Conservation (phyloP, 495 filamentous ascomycete species). For the Talaromyces liani region DNA sequence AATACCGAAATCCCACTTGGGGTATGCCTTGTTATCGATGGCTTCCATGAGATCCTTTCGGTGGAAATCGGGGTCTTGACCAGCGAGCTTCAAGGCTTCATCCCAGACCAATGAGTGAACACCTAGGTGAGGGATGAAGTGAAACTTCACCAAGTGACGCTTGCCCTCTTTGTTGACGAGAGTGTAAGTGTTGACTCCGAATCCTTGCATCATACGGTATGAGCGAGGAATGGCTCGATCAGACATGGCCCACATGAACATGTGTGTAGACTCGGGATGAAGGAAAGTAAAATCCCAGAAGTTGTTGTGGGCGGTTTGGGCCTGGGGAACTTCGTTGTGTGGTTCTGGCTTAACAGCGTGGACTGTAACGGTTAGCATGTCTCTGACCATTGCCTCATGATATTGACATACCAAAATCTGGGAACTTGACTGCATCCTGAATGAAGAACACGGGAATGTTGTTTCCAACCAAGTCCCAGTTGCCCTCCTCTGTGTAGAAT, state of each 20-base stretch:
- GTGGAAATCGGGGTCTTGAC: constrained; percentile 84
- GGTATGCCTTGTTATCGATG: constrained; percentile 66
- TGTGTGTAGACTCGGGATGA: constrained; percentile 70
- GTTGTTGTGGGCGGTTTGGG: constrained; percentile 55
- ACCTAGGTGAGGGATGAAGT: constrained; percentile 68
- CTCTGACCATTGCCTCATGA: not conserved
- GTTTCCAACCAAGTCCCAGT: constrained; percentile 64
- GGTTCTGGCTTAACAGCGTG: constrained; percentile 79
- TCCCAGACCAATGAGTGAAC: constrained; percentile 86
- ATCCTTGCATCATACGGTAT: constrained; percentile 85
- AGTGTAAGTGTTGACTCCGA: constrained; percentile 80
- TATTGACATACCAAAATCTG: constrained; percentile 45
- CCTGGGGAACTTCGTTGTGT: constrained; percentile 63
- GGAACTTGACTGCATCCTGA: constrained; percentile 58
- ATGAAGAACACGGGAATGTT: constrained; percentile 62
- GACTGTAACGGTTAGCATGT: constrained; percentile 11
- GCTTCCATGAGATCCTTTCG: constrained; percentile 75
- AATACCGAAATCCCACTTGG: constrained; percentile 77
- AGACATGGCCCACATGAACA: constrained; percentile 77
- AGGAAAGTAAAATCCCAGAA: constrained; percentile 50
- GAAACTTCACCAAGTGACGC: constrained; percentile 76
- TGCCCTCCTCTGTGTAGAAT: constrained; percentile 51
- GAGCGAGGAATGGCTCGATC: constrained; percentile 76
- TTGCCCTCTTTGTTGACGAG: constrained; percentile 65
- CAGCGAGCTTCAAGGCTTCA: constrained; percentile 73